Percentiles rank a stretch among this genome's conserved stretches.
These are phyloP conservation scores for Marsdenia floribunda DNA, from an alignment of 257 asterid genomes.

Conservation along the genomic window DNA sequence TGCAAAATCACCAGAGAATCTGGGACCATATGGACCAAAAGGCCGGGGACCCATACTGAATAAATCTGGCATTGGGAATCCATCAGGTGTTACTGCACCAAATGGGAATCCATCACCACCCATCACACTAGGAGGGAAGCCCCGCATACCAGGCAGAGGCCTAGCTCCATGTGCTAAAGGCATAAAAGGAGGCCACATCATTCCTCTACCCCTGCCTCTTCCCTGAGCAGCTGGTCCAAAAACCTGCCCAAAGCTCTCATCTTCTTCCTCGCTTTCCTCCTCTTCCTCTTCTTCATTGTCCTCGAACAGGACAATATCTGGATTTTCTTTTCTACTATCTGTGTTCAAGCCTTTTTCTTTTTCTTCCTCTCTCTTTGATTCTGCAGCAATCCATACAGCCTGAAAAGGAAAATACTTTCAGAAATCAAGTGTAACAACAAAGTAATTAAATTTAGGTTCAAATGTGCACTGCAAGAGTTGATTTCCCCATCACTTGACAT, in stretches of 20 bases:
- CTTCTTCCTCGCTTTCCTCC: conserved; percentile 83
- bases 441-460: neutral
- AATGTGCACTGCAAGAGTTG: conserved; percentile 4
- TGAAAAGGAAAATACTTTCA: conserved; percentile 21
- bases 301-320: conserved; percentile 80
- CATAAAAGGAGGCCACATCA: conserved; percentile 85
- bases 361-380: conserved; percentile 80
- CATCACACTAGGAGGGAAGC: conserved; percentile 74
- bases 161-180: conserved; percentile 63
- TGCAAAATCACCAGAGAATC: conserved; percentile 66
- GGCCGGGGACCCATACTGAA: conserved; percentile 77
- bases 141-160: conserved; percentile 64
- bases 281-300: conserved; percentile 93
- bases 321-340: conserved; percentile 57
- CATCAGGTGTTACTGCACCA: conserved; percentile 56
- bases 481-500: neutral
- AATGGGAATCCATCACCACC: conserved; percentile 73
- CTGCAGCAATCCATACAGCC: conserved; percentile 73
- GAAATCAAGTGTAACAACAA: conserved; percentile 11
- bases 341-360: conserved; percentile 70
- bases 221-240: conserved; percentile 48
- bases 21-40: conserved; percentile 75
- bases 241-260: conserved; percentile 49
- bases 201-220: conserved; percentile 86
- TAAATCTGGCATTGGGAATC: conserved; percentile 71